phyloP scores from a whole-genome alignment of 106 monocot genomes.

The Apostasia ramifera region DNA sequence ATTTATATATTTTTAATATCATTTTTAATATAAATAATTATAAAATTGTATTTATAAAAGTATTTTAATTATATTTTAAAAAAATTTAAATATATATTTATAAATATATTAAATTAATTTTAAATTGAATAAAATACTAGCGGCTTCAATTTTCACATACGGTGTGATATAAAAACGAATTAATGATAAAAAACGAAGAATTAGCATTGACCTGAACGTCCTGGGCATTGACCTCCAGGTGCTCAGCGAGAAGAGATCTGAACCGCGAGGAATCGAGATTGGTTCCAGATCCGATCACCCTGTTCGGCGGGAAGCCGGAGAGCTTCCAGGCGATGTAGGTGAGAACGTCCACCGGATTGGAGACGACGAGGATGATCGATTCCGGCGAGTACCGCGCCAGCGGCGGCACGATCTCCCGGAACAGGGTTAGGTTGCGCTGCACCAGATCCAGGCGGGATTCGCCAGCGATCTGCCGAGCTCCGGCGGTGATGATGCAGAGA shows the following conservation, averaged over 20 bases:
- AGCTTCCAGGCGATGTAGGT: slow-evolving; percentile 87
- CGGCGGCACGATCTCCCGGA: slow-evolving; percentile 52
- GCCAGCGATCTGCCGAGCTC: slow-evolving; percentile 67
- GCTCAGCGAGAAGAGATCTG: slow-evolving; percentile 67
- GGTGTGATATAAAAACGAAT: too few relatives aligned
- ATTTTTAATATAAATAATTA: too few relatives aligned
- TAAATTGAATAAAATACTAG: too few relatives aligned
- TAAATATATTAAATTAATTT: too few relatives aligned
- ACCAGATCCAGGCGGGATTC: slow-evolving; percentile 60
- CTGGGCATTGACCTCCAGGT: slow-evolving; percentile 72
- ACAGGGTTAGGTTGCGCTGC: slow-evolving; percentile 49
- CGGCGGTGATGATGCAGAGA: slow-evolving; percentile 75
- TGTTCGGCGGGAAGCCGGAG: slow-evolving; percentile 69
- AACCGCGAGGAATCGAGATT: slow-evolving; percentile 87
- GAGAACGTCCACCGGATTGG: slow-evolving; percentile 86
- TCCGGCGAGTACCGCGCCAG: slow-evolving; percentile 54
- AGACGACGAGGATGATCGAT: slow-evolving; percentile 43
- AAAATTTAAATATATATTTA: too few relatives aligned
- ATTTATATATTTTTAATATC: too few relatives aligned
- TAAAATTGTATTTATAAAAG: too few relatives aligned
- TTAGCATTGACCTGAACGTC: slow-evolving; percentile 52
- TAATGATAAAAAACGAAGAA: not conserved
- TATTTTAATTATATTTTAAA: too few relatives aligned
- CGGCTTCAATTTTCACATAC: too few relatives aligned
- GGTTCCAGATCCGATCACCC: slow-evolving; percentile 85